These are phyloP conservation scores for Cladophialophora yegresii DNA, from an alignment of 2,329 filamentous ascomycete genomes.

Conservation along the genomic window DNA sequence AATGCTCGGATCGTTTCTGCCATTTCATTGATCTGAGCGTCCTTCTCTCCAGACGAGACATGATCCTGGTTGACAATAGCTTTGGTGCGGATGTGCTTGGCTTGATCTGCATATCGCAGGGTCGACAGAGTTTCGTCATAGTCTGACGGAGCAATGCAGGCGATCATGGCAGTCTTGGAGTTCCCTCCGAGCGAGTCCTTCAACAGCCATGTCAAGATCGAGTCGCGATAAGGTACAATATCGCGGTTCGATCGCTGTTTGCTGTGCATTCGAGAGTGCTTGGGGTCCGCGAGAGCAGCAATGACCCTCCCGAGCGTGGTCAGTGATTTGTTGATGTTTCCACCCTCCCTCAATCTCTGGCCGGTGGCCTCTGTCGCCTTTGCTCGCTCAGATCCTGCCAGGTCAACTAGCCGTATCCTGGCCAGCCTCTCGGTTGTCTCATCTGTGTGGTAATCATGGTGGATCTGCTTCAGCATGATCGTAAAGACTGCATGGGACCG, in stretches of 20 bases:
- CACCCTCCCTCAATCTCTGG: constrained; percentile 84
- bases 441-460: constrained; percentile 95
- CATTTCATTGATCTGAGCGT: constrained; percentile 93
- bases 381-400: constrained; percentile 91
- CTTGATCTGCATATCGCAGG: constrained; percentile 93
- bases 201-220: constrained; percentile 78
- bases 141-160: constrained; percentile 90
- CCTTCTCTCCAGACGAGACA: constrained; percentile 86
- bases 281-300: constrained; percentile 78
- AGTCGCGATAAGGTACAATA: constrained; percentile 90
- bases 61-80: constrained; percentile 95
- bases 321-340: constrained; percentile 98
- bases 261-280: constrained; percentile 55
- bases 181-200: constrained; percentile 96
- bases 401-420: constrained; percentile 89
- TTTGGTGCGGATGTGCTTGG: constrained; percentile 92
- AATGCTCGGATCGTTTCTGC: constrained; percentile 86
- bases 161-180: constrained; percentile 98
- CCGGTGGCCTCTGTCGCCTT: constrained; percentile 96
- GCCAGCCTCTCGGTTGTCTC: constrained; percentile 94
- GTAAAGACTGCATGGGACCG: constrained; percentile 97
- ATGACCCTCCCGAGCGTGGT: constrained; percentile 95
- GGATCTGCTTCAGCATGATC: constrained; percentile 96
- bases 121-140: constrained; percentile 97
- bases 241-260: constrained; percentile 65